Conservation (phyloP, 164 flowering plant species). For the Magnolia kwangsiensis region DNA sequence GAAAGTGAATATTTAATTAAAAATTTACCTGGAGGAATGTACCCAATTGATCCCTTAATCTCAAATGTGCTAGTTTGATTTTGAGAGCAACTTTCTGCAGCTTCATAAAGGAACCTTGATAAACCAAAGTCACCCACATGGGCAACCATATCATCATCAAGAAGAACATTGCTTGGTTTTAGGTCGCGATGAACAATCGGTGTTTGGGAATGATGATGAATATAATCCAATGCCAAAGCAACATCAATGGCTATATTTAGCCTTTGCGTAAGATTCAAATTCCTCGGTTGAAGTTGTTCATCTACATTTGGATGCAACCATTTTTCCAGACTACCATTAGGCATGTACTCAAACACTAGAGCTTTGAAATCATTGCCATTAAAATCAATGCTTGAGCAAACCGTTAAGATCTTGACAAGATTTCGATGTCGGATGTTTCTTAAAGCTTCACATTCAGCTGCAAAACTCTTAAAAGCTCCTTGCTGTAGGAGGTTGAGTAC, state of each 20-base stretch:
- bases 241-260: conserved; percentile 23
- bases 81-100: not conserved
- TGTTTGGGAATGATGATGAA: conserved; percentile 20
- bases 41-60: conserved; percentile 35
- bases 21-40: conserved; percentile 37
- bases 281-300: not conserved
- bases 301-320: conserved; percentile 4
- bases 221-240: conserved; percentile 31
- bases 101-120: conserved; percentile 18
- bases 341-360: not conserved
- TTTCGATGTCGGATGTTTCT: not conserved
- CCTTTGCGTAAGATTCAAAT: not conserved
- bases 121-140: conserved; percentile 39
- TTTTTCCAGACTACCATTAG: not conserved
- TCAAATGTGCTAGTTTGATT: conserved; percentile 18
- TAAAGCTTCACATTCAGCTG: not conserved
- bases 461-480: conserved; percentile 1
- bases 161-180: conserved; percentile 36
- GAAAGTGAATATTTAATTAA: not conserved
- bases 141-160: conserved; percentile 27
- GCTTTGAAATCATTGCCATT: conserved; percentile 2
- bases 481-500: not conserved
- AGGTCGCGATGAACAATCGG: conserved; percentile 32
- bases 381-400: not conserved
- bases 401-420: not conserved